These are phyloP conservation scores for Brassica juncea DNA, from an alignment of 345 rosid species.

Conservation along the genomic window DNA sequence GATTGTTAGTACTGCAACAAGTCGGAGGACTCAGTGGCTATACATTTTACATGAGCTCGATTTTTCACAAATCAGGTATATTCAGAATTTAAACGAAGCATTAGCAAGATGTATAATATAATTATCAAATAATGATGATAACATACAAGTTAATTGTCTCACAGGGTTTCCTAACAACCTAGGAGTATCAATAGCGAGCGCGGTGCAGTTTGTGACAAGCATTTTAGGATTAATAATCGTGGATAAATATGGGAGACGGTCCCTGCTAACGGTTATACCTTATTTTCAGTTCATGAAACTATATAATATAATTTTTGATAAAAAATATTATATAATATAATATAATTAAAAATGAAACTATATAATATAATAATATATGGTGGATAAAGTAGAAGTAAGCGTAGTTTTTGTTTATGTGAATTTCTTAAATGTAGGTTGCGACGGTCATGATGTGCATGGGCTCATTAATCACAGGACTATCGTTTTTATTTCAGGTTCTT, in stretches of 20 bases:
- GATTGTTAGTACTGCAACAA: slow-evolving; percentile 78
- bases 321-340: too few relatives aligned
- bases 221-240: slow-evolving; percentile 66
- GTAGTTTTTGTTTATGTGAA: neutral
- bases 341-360: too few relatives aligned
- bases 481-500: slow-evolving; percentile 64
- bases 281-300: neutral
- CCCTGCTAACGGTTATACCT: slow-evolving; percentile 59
- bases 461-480: slow-evolving; percentile 60
- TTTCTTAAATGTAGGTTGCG: slow-evolving; percentile 54
- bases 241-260: slow-evolving; percentile 73
- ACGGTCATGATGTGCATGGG: slow-evolving; percentile 81
- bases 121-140: neutral
- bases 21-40: slow-evolving; percentile 77
- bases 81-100: neutral
- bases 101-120: neutral
- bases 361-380: neutral
- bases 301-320: neutral
- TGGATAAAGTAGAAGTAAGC: neutral
- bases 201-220: slow-evolving; percentile 60
- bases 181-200: slow-evolving; percentile 22
- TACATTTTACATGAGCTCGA: slow-evolving; percentile 57
- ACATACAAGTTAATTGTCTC: neutral
- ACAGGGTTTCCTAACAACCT: slow-evolving; percentile 32
- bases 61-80: slow-evolving; percentile 55